Percentiles rank a stretch among this genome's conserved stretches.
These are phyloP conservation scores for Calocera cornea DNA, from an alignment of 768 basidiomycete species.

Conservation along the genomic window DNA sequence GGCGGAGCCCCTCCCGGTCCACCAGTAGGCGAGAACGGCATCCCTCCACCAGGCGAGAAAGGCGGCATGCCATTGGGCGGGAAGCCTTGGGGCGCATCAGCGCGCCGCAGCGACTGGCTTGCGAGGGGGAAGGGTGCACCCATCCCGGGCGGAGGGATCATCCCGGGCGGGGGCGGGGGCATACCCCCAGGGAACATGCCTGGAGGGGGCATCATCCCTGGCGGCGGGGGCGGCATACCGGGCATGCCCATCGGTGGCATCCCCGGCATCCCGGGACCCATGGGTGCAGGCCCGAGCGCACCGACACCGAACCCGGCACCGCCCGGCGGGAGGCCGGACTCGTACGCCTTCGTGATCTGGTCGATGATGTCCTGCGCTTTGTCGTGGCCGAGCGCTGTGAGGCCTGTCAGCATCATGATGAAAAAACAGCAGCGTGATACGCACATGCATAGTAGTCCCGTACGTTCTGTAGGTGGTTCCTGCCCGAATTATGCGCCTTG, in stretches of 20 bases:
- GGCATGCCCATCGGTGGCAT: neutral
- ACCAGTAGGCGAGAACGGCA: neutral
- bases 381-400: slow-evolving; percentile 50
- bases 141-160: neutral
- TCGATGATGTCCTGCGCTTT: slow-evolving; percentile 97
- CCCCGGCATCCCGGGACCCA: neutral
- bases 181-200: neutral
- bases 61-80: neutral
- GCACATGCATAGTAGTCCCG: slow-evolving; percentile 92
- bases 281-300: neutral
- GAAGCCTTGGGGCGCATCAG: no score
- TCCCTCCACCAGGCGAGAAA: neutral
- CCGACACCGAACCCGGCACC: slow-evolving; percentile 61
- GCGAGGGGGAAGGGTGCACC: neutral
- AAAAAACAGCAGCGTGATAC: slow-evolving; percentile 16
- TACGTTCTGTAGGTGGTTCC: slow-evolving; percentile 94
- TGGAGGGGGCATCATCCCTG: neutral
- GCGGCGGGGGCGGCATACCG: neutral
- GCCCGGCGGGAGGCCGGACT: slow-evolving; percentile 71
- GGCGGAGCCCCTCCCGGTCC: neutral
- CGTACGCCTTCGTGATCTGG: slow-evolving; percentile 90
- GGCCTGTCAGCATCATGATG: neutral
- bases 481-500: slow-evolving; percentile 94
- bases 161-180: neutral
- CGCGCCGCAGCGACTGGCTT: no score